Conservation (phyloP, 176 grass and related monocot species). For the Aegilops sharonensis region DNA sequence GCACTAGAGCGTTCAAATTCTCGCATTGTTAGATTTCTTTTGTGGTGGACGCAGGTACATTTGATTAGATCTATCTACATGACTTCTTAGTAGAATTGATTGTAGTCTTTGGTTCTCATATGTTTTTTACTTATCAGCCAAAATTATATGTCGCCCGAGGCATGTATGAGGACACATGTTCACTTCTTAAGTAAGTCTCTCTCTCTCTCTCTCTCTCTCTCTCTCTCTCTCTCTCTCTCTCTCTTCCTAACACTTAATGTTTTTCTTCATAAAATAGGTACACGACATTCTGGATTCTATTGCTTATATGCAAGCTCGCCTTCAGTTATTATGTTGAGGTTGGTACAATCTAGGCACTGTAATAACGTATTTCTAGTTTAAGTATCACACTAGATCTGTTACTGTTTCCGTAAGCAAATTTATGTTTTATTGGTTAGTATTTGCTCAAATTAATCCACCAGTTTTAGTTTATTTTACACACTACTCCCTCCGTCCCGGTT, state of each 20-base stretch:
- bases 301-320: constrained; percentile 94
- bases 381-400: neutral
- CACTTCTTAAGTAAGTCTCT: constrained; percentile 86
- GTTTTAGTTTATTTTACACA: neutral
- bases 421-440: constrained; percentile 1
- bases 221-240: neutral
- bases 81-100: constrained; percentile 10
- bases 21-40: constrained; percentile 64
- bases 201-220: neutral
- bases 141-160: constrained; percentile 89
- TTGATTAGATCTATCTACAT: constrained; percentile 14
- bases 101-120: constrained; percentile 25
- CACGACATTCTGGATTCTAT: constrained; percentile 90
- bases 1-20: constrained; percentile 71
- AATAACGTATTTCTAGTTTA: neutral
- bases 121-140: constrained; percentile 57
- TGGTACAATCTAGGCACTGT: constrained; percentile 10
- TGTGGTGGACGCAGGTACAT: constrained; percentile 98
- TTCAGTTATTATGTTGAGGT: constrained; percentile 99
- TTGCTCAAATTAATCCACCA: neutral
- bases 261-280: constrained; percentile 58
- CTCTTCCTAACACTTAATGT: neutral
- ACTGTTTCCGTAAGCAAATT: neutral
- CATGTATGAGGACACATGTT: constrained; percentile 79
- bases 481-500: no score